Percentiles rank a stretch among this genome's conserved stretches.
Conservation (phyloP, 129 eudicot genomes). For the Pittosporum tobira region DNA sequence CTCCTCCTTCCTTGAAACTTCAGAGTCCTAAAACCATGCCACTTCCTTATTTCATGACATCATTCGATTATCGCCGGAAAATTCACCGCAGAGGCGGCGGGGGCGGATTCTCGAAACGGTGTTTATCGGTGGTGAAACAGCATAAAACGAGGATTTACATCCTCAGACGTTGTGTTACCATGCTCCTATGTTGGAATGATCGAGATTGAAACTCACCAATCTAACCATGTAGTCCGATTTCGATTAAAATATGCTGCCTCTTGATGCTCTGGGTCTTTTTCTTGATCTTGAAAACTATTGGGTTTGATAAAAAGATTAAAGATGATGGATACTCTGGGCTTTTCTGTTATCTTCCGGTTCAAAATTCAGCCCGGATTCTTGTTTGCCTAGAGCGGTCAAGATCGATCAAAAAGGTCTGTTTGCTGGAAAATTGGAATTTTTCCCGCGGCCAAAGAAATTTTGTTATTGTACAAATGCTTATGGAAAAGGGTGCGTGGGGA, state of each 20-base stretch:
- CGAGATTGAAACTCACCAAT: conserved; percentile 2
- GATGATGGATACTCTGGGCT: neutral
- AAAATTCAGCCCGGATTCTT: neutral
- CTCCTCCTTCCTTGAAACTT: too few species aligned
- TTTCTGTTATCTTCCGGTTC: neutral
- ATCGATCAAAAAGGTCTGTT: too few species aligned
- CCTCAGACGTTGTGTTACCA: conserved; percentile 43
- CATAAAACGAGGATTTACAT: conserved; percentile 49
- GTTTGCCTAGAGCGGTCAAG: neutral
- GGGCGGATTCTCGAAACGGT: conserved; percentile 28
- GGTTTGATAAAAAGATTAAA: neutral
- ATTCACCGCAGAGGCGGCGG: conserved; percentile 21
- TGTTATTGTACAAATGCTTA: neutral
- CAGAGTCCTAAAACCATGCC: conserved; percentile 16
- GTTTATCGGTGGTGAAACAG: conserved; percentile 34
- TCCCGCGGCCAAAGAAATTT: too few species aligned
- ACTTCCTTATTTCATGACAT: conserved; percentile 22
- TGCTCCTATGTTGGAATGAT: conserved; percentile 55
- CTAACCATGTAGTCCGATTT: too few species aligned
- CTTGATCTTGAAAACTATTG: neutral
- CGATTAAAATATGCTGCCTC: neutral
- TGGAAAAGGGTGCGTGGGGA: neutral
- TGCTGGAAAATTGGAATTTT: too few species aligned
- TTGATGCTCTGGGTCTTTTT: too few species aligned
- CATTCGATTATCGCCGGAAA: conserved; percentile 27